Base-by-base conservation (phyloP, 371 early-diverging fungal genomes). In the Rhizopus delemar region DNA sequence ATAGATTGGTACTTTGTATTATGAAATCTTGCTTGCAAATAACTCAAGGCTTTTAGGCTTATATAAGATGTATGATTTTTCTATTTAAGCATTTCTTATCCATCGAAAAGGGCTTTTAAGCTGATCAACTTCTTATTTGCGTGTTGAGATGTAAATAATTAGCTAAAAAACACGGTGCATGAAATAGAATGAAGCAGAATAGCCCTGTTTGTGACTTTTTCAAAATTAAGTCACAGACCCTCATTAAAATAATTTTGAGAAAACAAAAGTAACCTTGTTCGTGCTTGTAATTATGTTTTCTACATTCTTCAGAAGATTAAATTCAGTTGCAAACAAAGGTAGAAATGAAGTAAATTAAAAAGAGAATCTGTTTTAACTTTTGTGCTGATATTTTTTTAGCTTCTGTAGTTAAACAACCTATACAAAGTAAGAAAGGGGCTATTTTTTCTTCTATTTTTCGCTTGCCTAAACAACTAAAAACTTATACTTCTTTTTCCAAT, bases 351-450 rank as follows among this genome's bases (percentile, higher is more conserved):
- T 62, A 51, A 34, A 13, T 41, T 49, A 22, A 22, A 32, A 11
- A 41, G 9, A 53, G 15, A 9, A 36, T 53, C 15, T 15, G 8
- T 22, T 36, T 11, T 16, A 46, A 52, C 15, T 29, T 13, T 22
- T 22, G 2, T 22, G 2, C 22, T n/a, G 41, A 4, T 38, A 29
- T 49, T n/a, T 45, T 39, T 15, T 31, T 51, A 65, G 65, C 46
- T 15, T 43, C 65, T 56, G 38, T 59, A 56, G 46, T 39, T 34
- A 29, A 41, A 57, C 57, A 63, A 34, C 63, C 63, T 32, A 53
- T 65, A 56, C 35, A 66, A 69, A 60, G 72, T 69, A 71, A 56
- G 29, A 33, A 51, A 46, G 15, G 9, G 15, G 29, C 15, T 51
- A 3, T 52, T 11, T 36, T 5, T 33, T 33, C 8, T 16, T 56